Evolutionary conservation across 352 stramenopile genomes (phyloP).

Genomic region (Pythium periplocum): DNA sequence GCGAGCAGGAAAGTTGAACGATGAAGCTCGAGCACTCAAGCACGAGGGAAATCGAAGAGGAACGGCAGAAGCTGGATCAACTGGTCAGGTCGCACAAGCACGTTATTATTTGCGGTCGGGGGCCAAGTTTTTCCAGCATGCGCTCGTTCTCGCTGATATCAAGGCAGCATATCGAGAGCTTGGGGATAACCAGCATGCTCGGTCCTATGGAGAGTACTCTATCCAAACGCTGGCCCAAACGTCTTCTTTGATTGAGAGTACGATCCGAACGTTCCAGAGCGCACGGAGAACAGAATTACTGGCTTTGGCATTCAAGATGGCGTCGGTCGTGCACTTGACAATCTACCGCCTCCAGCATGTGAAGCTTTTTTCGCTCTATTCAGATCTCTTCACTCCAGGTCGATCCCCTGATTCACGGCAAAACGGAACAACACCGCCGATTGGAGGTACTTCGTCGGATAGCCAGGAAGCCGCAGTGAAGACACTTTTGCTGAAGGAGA

Average conservation of each 20-base stretch:
- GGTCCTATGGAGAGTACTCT: slow-evolving; percentile 54
- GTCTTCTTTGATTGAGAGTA: slow-evolving; percentile 75
- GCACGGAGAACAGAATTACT: slow-evolving; percentile 56
- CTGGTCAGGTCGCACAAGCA: slow-evolving; percentile 52
- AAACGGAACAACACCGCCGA: slow-evolving; percentile 71
- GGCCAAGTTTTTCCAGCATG: slow-evolving; percentile 82
- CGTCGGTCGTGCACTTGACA: slow-evolving; percentile 70
- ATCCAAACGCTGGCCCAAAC: slow-evolving; percentile 73
- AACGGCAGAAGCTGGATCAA: slow-evolving; percentile 26
- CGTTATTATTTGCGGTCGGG: slow-evolving; percentile 74
- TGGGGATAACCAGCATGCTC: slow-evolving; percentile 57
- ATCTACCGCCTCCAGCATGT: slow-evolving; percentile 79
- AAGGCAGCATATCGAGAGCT: slow-evolving; percentile 75
- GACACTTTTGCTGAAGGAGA: slow-evolving; percentile 73
- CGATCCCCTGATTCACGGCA: slow-evolving; percentile 68
- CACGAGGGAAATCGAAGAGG: slow-evolving; percentile 74
- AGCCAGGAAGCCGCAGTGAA: slow-evolving; percentile 65
- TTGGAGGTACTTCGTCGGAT: slow-evolving; percentile 36
- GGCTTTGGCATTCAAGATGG: slow-evolving; percentile 79
- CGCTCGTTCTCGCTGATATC: slow-evolving; percentile 70
- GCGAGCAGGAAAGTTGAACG: slow-evolving; percentile 47
- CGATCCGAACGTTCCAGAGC: slow-evolving; percentile 56
- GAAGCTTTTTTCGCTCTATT: slow-evolving; percentile 76
- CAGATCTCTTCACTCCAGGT: slow-evolving; percentile 69
- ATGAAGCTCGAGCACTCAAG: slow-evolving; percentile 70